A percentile compares a stretch with the other conserved stretches of the same genome.
Evolutionary conservation across 495 filamentous ascomycete species (phyloP).

Genomic region (Neurospora terricola): DNA sequence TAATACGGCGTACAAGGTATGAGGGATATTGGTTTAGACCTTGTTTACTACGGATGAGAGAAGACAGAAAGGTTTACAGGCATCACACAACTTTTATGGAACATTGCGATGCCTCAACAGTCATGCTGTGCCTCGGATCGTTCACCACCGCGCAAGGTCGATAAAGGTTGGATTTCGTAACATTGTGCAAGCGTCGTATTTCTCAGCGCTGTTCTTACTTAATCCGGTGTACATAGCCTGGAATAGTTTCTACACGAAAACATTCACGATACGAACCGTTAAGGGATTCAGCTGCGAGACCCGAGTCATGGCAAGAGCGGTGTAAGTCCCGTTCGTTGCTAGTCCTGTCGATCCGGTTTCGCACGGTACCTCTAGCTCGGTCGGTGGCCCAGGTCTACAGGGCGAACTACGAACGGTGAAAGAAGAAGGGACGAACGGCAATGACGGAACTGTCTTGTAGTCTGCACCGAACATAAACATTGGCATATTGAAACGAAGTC

Average conservation of each 20-base stretch:
- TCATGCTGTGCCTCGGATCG: neutral
- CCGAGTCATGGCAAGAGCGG: neutral
- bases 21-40: neutral
- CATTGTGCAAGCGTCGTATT: neutral
- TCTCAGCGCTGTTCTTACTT: neutral
- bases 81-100: neutral
- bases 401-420: neutral
- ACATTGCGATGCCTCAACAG: neutral
- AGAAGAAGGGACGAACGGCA: neutral
- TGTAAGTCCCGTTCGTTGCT: neutral
- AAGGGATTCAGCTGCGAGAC: too few relatives aligned
- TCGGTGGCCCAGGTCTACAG: neutral
- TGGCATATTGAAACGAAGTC: neutral
- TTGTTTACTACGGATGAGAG: neutral
- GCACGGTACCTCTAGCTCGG: neutral
- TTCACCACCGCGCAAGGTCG: too few relatives aligned
- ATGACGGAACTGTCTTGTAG: neutral
- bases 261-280: neutral
- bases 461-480: neutral
- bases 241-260: neutral
- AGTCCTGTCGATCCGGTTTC: neutral
- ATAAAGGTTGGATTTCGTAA: neutral
- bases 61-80: neutral
- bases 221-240: neutral
- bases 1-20: constrained; percentile 6